These are phyloP conservation scores for Carex sylvatica DNA, from an alignment of 202 grass and related monocot species.

Conservation along the genomic window DNA sequence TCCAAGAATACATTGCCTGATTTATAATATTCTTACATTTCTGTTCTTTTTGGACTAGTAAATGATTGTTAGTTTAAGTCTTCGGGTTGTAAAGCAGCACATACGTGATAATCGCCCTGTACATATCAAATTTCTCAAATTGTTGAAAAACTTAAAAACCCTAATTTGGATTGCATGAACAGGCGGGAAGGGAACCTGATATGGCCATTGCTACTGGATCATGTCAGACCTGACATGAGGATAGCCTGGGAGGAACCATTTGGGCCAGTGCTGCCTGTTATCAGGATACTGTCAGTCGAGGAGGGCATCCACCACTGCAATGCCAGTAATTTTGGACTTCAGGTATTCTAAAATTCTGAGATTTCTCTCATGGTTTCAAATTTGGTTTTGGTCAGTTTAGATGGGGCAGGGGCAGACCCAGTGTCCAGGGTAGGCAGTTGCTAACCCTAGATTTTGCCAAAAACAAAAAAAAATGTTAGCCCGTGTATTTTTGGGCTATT, in stretches of 20 bases:
- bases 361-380: not conserved
- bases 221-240: conserved; percentile 92
- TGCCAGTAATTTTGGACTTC: conserved; percentile 94
- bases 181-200: conserved; percentile 93
- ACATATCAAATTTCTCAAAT: not conserved
- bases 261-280: conserved; percentile 80
- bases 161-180: not conserved
- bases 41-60: not conserved
- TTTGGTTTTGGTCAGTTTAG: not conserved
- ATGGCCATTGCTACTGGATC: conserved; percentile 92
- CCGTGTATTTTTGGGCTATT: no score
- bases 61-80: not conserved
- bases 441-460: no score
- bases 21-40: not conserved
- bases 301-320: conserved; percentile 96
- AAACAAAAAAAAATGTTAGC: no score
- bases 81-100: not conserved
- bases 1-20: not conserved
- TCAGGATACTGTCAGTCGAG: conserved; percentile 78
- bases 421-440: no score
- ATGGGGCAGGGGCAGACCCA: no score
- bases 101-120: not conserved
- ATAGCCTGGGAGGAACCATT: conserved; percentile 99
- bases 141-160: not conserved
- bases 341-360: conserved; percentile 39